Evolutionary conservation across 2,329 filamentous ascomycete genomes (phyloP).

Genomic region (Pseudopyricularia cyperi): DNA sequence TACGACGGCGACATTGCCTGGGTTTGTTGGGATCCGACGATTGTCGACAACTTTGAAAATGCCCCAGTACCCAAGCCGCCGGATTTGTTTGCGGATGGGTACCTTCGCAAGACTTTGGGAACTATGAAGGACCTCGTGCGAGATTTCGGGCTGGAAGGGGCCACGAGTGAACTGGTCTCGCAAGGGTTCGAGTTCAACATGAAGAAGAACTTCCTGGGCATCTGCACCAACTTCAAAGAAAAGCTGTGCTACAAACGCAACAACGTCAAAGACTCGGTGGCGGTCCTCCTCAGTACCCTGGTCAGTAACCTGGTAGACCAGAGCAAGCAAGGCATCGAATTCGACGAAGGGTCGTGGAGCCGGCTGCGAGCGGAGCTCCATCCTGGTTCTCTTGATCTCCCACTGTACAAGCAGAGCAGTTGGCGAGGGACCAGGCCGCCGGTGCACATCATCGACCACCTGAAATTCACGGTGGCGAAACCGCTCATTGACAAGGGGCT

Average conservation of each 20-base stretch:
- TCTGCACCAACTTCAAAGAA: conserved; percentile 52
- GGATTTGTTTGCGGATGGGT: conserved; percentile 32
- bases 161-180: conserved; percentile 32
- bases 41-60: conserved; percentile 57
- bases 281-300: conserved; percentile 35
- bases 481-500: conserved; percentile 24
- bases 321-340: conserved; percentile 39
- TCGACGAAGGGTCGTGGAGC: conserved; percentile 27
- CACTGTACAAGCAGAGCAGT: conserved; percentile 28
- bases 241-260: conserved; percentile 45
- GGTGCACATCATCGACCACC: conserved; percentile 46
- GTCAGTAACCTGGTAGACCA: conserved; percentile 44
- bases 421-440: conserved; percentile 14
- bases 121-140: conserved; percentile 31
- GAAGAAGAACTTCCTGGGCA: conserved; percentile 43
- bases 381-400: conserved; percentile 16
- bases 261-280: conserved; percentile 28
- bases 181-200: conserved; percentile 46
- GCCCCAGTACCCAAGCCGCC: conserved; percentile 31
- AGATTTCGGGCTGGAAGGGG: conserved; percentile 6
- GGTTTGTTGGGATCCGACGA: conserved; percentile 57
- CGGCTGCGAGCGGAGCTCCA: conserved; percentile 16
- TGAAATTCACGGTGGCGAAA: conserved; percentile 42
- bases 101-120: conserved; percentile 33
- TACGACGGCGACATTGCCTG: conserved; percentile 73